phyloP scores from a whole-genome alignment of 805 yeast genomes.

The Candida parachauliodes region DNA sequence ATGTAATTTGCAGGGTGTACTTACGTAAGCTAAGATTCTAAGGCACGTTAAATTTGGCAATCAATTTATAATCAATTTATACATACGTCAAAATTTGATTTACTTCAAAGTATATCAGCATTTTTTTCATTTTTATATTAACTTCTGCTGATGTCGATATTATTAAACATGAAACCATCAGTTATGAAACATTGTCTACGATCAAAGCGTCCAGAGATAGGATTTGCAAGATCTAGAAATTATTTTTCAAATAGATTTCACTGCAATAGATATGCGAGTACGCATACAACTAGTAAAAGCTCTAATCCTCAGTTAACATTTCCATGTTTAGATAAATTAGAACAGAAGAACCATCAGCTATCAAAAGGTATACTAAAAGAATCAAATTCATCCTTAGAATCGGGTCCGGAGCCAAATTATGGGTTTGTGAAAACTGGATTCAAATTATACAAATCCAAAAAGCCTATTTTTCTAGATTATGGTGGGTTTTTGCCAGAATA shows the following conservation, averaged over 20 bases:
- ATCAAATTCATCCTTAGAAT: conserved; percentile 40
- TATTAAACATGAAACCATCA: no score
- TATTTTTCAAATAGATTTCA: not conserved
- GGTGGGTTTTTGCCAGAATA: conserved; percentile 75
- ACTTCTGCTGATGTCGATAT: no score
- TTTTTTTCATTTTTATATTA: no score
- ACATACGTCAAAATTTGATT: no score
- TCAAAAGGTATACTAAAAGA: conserved; percentile 16
- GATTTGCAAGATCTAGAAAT: not conserved
- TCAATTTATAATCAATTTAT: not conserved
- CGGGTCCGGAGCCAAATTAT: conserved; percentile 86
- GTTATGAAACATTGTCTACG: no score
- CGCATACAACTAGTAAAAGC: conserved; percentile 12
- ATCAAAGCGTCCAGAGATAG: not conserved
- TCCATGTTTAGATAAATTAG: conserved; percentile 82
- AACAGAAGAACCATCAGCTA: conserved; percentile 43
- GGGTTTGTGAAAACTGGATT: conserved; percentile 66
- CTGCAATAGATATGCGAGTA: conserved; percentile 2
- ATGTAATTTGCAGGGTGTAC: not conserved
- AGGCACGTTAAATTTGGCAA: conserved; percentile 6
- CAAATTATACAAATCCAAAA: conserved; percentile 47
- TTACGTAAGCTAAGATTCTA: not conserved
- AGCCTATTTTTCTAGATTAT: conserved; percentile 71
- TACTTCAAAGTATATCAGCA: no score
- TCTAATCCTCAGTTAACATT: conserved; percentile 69